Conservation (phyloP, 768 basidiomycete species). For the Hysterangium stoloniferum region DNA sequence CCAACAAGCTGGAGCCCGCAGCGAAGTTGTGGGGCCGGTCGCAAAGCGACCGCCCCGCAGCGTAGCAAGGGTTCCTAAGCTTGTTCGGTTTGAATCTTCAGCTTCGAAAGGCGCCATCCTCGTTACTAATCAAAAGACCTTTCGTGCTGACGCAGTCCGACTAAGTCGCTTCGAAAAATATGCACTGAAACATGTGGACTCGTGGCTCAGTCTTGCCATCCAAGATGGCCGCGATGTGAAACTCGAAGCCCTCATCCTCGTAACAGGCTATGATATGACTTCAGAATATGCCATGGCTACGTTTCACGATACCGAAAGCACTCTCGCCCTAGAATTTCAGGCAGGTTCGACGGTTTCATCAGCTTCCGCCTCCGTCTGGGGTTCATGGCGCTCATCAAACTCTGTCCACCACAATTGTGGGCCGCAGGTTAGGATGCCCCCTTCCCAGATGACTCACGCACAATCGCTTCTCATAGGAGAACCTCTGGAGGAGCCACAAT, state of each 20-base stretch:
- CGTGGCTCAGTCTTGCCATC: neutral
- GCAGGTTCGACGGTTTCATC: neutral
- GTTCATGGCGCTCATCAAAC: neutral
- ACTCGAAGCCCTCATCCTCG: neutral
- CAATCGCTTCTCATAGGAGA: too few relatives aligned
- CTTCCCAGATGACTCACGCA: too few relatives aligned
- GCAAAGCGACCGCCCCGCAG: too few relatives aligned
- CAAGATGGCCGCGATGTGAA: neutral
- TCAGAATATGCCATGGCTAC: neutral
- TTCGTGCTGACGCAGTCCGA: neutral
- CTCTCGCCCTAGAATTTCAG: neutral
- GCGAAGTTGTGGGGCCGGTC: too few relatives aligned
- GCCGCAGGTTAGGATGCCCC: neutral
- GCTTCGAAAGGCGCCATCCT: neutral
- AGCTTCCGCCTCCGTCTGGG: neutral
- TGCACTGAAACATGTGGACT: neutral
- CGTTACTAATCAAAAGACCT: neutral
- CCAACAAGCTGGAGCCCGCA: too few relatives aligned
- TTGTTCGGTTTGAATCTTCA: neutral
- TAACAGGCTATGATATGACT: neutral
- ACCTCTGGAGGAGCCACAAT: too few relatives aligned
- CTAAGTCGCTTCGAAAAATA: neutral
- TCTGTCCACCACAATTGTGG: constrained; percentile 1
- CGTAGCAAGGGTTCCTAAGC: too few relatives aligned
- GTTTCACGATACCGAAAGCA: neutral